These are phyloP conservation scores for Phyllachora maydis DNA, from an alignment of 2,329 filamentous ascomycete genomes.

Conservation along the genomic window DNA sequence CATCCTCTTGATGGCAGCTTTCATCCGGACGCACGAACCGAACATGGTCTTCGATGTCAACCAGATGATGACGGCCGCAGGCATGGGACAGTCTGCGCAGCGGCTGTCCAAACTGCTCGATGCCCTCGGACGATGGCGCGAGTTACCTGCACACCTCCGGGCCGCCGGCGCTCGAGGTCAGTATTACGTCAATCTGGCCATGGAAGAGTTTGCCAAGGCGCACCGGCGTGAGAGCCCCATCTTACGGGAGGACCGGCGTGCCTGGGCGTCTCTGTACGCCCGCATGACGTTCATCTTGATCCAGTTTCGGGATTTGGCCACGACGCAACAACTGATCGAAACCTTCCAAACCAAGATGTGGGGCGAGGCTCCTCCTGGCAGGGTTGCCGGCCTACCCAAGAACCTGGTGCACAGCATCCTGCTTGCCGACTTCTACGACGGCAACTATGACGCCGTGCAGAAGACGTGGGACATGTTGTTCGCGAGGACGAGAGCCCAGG, in stretches of 20 bases:
- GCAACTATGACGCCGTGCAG: constrained; percentile 37
- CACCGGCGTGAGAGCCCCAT: constrained; percentile 5
- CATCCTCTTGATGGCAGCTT: constrained; percentile 28
- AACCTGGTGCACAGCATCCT: constrained; percentile 45
- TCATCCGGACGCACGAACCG: constrained; percentile 22
- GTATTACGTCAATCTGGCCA: constrained; percentile 12
- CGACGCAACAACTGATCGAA: constrained; percentile 21
- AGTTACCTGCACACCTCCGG: constrained; percentile 7
- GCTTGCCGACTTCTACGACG: constrained; percentile 36
- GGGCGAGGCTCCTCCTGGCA: no score
- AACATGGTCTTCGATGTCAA: constrained; percentile 18
- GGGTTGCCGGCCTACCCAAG: constrained; percentile 31
- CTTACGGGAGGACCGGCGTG: constrained; percentile 2
- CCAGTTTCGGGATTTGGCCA: constrained; percentile 14
- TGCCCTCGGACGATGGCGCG: constrained; percentile 15
- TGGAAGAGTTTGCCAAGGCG: constrained; percentile 14
- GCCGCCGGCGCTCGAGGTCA: constrained; percentile 4
- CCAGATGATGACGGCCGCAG: constrained; percentile 18
- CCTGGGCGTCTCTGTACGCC: constrained; percentile 15
- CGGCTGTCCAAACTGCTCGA: constrained; percentile 20
- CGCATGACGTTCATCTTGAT: constrained; percentile 18
- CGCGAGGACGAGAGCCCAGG: no score
- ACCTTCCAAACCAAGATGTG: constrained; percentile 24
- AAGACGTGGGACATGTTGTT: constrained; percentile 46
- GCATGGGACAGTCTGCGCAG: constrained; percentile 19